Base-by-base conservation (phyloP, 331 rosid species). In the Malus hybrid region DNA sequence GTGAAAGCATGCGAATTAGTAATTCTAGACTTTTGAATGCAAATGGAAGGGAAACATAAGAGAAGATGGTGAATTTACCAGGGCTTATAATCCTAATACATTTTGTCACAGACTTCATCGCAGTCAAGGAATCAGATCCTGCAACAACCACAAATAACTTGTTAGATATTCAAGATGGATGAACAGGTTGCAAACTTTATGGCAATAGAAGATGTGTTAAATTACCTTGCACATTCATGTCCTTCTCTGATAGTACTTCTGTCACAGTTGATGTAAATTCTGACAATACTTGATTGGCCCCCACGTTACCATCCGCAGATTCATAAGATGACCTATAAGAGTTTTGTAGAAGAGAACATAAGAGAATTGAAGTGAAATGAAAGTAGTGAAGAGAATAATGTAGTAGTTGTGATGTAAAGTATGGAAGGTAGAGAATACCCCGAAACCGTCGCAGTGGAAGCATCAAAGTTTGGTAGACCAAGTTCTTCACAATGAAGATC, bases 61-160 rank as follows among this genome's bases (percentile, higher is more conserved):
- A 46, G 18, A 11, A 78, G 46, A 62, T 65, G 44, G 44, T 31
- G 10, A 32, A 70, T 3, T 79, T 89, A 90, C 96, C 95, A 15
- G 93, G 94, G 87, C 93, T 90, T 78, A 85, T 82, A 73, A 86
- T 86, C 77, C 78, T 82, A 74, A 82, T 70, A 82, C 86, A 85
- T 90, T 84, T 83, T 50, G 89, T 85, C 50, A 89, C 81, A 65
- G 95, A 82, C 72, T 80, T 83, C 67, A 79, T 70, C 10, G 85
- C 84, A 62, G 90, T 79, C 83, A 81, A 14, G 57, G 89, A 85
- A 69, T 90, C 93, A 4, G 65, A 15, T 67, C 89, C 95, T 89
- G 90, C 83, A 80, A 64, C 42, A 74, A 24, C 69, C 36, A 70
- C 83, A 20, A 16, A 32, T 12, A 16, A 27, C 13, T 52, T 27